phyloP scores from a whole-genome alignment of 345 rosid genomes.

The Zanthoxylum bungeanum region DNA sequence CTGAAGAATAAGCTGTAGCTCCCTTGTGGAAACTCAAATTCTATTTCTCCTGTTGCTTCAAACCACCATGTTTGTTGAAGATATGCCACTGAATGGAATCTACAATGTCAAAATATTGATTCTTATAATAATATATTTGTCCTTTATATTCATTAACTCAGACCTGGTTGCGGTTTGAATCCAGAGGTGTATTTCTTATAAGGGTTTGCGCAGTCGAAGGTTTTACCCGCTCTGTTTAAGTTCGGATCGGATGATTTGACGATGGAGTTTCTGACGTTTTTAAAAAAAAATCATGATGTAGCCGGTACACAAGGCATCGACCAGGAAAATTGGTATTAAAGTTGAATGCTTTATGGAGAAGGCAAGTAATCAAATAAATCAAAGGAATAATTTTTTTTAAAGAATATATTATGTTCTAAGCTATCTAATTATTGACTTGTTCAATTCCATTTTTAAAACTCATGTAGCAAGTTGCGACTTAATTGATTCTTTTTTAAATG shows the following conservation, averaged over 20 bases:
- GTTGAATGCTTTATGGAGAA: background rate
- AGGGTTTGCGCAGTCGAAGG: no score
- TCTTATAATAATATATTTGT: no score
- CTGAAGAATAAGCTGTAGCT: slow-evolving; percentile 67
- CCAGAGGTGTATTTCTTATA: no score
- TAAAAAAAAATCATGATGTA: background rate
- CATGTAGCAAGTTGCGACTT: background rate
- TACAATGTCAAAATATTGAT: slow-evolving; percentile 4
- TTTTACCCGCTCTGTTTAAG: no score
- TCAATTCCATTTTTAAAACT: background rate
- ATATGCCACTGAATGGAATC: slow-evolving; percentile 72
- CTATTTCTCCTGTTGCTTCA: slow-evolving; percentile 72
- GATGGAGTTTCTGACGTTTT: no score
- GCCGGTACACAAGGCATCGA: slow-evolving; percentile 6
- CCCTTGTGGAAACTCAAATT: slow-evolving; percentile 73
- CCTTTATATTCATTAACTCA: no score
- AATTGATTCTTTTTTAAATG: background rate
- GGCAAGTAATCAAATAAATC: slow-evolving; percentile 16
- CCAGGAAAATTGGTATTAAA: background rate
- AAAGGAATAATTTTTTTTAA: background rate
- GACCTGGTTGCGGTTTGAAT: no score
- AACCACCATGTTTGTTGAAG: slow-evolving; percentile 99
- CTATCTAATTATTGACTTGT: background rate
- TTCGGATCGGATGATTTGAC: no score
- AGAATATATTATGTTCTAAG: background rate